Evolutionary conservation across 768 basidiomycete species (phyloP).

Genomic region (Mycena belliarum): DNA sequence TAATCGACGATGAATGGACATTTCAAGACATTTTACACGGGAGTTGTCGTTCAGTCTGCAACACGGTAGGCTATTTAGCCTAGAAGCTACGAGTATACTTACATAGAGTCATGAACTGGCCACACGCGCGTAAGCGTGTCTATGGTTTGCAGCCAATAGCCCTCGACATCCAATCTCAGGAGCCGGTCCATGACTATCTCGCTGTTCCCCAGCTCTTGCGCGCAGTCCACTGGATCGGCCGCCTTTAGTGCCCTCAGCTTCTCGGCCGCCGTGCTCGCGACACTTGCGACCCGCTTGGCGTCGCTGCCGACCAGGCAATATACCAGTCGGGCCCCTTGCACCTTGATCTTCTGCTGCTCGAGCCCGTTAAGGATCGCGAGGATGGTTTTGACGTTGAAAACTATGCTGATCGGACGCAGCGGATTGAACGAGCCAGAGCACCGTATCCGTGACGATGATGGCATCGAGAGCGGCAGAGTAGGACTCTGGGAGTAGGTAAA

Average conservation of each 20-base stretch:
- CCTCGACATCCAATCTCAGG: too few relatives aligned
- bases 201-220: neutral
- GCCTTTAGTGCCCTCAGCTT: neutral
- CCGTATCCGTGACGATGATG: neutral
- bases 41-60: too few relatives aligned
- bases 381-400: neutral
- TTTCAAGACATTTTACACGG: too few relatives aligned
- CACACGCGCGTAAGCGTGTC: too few relatives aligned
- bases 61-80: too few relatives aligned
- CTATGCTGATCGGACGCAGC: neutral
- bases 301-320: slow-evolving; percentile 2
- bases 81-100: too few relatives aligned
- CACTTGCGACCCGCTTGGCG: neutral
- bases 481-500: slow-evolving; percentile 4
- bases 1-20: too few relatives aligned
- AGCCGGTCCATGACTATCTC: too few relatives aligned
- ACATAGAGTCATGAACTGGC: too few relatives aligned
- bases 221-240: too few relatives aligned
- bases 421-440: slow-evolving; percentile 2
- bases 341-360: neutral
- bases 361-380: slow-evolving; percentile 2
- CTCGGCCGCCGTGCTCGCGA: neutral
- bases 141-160: too few relatives aligned
- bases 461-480: slow-evolving; percentile 4
- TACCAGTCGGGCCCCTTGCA: neutral